phyloP scores from a whole-genome alignment of 176 grass and related monocot genomes.

The Musa beccarii region DNA sequence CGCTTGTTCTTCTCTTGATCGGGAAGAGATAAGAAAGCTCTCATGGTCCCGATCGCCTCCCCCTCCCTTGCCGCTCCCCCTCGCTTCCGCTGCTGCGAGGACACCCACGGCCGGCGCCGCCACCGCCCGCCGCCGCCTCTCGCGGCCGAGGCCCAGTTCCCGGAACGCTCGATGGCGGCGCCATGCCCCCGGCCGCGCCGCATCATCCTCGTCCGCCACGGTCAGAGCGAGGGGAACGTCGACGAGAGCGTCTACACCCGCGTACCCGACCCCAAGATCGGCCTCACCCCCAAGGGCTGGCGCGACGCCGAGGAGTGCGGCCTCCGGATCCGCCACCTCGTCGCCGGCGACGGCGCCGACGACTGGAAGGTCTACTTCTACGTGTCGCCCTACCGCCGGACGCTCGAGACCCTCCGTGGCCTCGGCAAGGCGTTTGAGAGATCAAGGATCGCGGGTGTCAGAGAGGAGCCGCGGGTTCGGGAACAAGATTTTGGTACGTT shows the following conservation, averaged over 20 bases:
- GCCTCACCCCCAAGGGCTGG: conserved; percentile 46
- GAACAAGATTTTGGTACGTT: conserved; percentile 80
- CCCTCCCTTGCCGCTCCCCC: not conserved
- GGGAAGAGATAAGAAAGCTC: conserved; percentile 1
- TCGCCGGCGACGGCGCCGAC: conserved; percentile 5
- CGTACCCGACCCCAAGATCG: conserved; percentile 70
- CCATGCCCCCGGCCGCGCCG: conserved; percentile 35
- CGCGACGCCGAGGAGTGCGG: conserved; percentile 49
- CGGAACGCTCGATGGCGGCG: conserved; percentile 6
- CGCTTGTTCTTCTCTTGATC: not conserved
- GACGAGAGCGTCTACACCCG: conserved; percentile 66
- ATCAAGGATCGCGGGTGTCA: conserved; percentile 54
- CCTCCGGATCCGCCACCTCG: conserved; percentile 32
- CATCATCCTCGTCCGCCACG: conserved; percentile 74
- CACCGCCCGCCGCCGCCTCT: not conserved
- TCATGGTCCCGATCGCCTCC: conserved; percentile 26
- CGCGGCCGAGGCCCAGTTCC: conserved; percentile 3
- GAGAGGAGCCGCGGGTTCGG: conserved; percentile 65
- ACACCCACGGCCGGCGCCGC: conserved; percentile 37
- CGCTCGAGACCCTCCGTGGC: conserved; percentile 54
- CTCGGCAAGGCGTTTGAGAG: conserved; percentile 50
- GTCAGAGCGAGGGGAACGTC: conserved; percentile 82
- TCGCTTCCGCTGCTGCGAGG: conserved; percentile 53
- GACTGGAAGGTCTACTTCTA: conserved; percentile 91
- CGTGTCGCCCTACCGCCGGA: conserved; percentile 64